Percentiles rank a stretch among this genome's conserved stretches.
Conservation (phyloP, 257 asterid species). For the Nicotiana attenuata region DNA sequence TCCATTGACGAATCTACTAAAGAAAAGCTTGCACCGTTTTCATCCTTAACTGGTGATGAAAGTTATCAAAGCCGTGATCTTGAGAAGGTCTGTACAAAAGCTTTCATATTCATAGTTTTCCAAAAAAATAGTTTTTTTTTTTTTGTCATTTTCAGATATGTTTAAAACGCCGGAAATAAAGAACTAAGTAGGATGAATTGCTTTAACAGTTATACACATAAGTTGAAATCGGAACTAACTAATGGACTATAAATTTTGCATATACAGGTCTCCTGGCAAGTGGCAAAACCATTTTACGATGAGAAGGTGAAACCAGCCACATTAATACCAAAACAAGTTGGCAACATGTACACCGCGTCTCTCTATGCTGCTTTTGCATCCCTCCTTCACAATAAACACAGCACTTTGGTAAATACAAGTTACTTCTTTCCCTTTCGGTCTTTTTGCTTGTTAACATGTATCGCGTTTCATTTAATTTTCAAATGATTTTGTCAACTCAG, state of each 20-base stretch:
- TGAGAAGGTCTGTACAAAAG: constrained; percentile 57
- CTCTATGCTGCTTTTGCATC: constrained; percentile 96
- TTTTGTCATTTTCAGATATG: not conserved
- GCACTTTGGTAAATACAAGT: constrained; percentile 54
- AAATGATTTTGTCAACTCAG: constrained; percentile 27
- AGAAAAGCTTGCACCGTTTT: constrained; percentile 70
- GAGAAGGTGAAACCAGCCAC: constrained; percentile 87
- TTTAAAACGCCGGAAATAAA: too few species aligned
- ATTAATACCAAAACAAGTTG: constrained; percentile 91
- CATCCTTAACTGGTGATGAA: constrained; percentile 67
- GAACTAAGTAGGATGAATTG: too few species aligned
- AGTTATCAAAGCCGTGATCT: constrained; percentile 98
- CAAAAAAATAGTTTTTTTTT: not conserved
- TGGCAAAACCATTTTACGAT: constrained; percentile 79
- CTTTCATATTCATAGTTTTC: not conserved
- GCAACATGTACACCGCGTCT: constrained; percentile 99
- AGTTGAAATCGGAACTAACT: not conserved
- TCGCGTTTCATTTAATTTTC: not conserved
- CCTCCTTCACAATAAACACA: constrained; percentile 70
- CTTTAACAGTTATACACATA: too few species aligned
- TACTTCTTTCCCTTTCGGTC: not conserved
- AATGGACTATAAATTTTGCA: not conserved
- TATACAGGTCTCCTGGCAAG: constrained; percentile 84
- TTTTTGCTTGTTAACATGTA: not conserved
- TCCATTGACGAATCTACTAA: constrained; percentile 75